Conservation (phyloP, 352 stramenopile species). For the Phytophthora tentaculata region DNA sequence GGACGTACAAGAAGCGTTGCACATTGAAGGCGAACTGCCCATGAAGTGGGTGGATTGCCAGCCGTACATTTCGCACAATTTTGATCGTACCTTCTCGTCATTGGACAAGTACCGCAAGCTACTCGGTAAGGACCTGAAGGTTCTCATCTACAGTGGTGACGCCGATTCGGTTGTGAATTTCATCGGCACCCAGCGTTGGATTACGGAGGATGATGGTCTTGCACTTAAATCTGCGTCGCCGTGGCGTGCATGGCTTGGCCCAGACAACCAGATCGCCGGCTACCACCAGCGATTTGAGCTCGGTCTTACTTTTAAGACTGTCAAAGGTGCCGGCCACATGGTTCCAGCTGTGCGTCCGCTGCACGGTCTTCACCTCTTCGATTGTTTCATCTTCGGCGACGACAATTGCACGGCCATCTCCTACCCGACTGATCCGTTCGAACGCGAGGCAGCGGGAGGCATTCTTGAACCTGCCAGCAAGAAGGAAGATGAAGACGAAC, state of each 20-base stretch:
- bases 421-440: constrained; percentile 58
- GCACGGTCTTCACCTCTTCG: constrained; percentile 69
- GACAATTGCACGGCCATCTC: constrained; percentile 53
- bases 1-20: constrained; percentile 60
- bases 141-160: constrained; percentile 75
- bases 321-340: constrained; percentile 92
- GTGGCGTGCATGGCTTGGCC: constrained; percentile 64
- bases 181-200: constrained; percentile 86
- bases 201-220: constrained; percentile 52
- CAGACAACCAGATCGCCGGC: constrained; percentile 80
- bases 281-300: constrained; percentile 82
- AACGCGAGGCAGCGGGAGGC: constrained; percentile 50
- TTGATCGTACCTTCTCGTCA: constrained; percentile 51
- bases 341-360: constrained; percentile 70
- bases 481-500: constrained; percentile 22
- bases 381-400: constrained; percentile 75
- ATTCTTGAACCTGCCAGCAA: constrained; percentile 1
- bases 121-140: constrained; percentile 49
- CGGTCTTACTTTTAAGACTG: constrained; percentile 88
- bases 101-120: constrained; percentile 71
- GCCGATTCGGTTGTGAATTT: constrained; percentile 81
- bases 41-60: constrained; percentile 70
- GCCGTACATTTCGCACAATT: constrained; percentile 51
- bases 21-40: constrained; percentile 50
- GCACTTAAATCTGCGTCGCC: constrained; percentile 43